Base-by-base conservation (phyloP, 306 rosid genomes). In the Cucurbita ficifolia region DNA sequence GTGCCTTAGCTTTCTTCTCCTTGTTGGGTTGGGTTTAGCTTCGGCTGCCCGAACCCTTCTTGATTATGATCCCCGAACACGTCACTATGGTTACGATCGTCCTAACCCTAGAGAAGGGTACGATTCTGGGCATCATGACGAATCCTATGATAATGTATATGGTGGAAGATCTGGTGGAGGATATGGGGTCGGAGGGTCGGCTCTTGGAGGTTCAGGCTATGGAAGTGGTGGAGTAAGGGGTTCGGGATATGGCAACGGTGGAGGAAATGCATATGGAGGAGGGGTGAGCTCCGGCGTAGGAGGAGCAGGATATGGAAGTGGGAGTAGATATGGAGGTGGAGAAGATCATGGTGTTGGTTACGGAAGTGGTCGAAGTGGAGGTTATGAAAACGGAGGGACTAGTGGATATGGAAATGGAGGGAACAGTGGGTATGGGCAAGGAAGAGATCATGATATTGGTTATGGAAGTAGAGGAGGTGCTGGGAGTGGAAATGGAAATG, bases 31-130 rank as follows among this genome's bases (percentile, higher is more conserved):
- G 3, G 87, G 90, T 4, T 21, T 85, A 39, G 83, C 89, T 74
- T 88, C 92, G 5, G 86, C 92, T 0, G 80, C 83, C 36, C 80
- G 96, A 83, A 68, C 82, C 19, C 77, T 87, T n/a, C 88, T 92
- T 36, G 78, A 71, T 43, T 73, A 75, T 81, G 88, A 77, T n/a
- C 75, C 73, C 7, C 43, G 12, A 12, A 12, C 68, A 35, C 65
- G 12, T 78, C 14, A 82, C 59, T 76, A 80, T n/a, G 78, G 75
- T 8, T 49, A 22, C 7, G 85, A 77, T 51, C 58, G 53, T 7
- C 46, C 68, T 8, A 36, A 1, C 17, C 68, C 68, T 51, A 76
- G 54, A 38, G 42, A 35, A 29, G 76, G 63, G 8, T n/a, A 74
- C 18, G 42, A 54, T 35, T 77, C 19, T 18, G 48, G 11, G 0